These are phyloP conservation scores for Nakazawaea populi DNA, from an alignment of 805 yeast genomes.

Conservation along the genomic window DNA sequence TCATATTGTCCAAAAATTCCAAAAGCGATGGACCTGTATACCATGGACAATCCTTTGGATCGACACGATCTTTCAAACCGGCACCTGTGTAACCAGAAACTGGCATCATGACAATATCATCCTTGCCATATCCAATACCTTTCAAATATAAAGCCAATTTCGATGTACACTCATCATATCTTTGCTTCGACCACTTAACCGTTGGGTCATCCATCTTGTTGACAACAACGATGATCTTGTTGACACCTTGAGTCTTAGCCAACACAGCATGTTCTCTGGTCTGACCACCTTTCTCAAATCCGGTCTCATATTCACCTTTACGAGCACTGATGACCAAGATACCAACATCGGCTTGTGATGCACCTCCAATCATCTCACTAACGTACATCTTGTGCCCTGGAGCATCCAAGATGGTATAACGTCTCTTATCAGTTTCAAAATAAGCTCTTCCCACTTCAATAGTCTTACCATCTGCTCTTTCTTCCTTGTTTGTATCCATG, in stretches of 20 bases:
- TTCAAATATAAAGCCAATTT: slow-evolving; percentile 74
- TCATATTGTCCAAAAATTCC: slow-evolving; percentile 82
- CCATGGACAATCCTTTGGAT: slow-evolving; percentile 78
- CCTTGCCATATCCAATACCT: slow-evolving; percentile 86
- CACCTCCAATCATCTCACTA: slow-evolving; percentile 99
- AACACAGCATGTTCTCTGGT: slow-evolving; percentile 96
- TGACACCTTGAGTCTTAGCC: slow-evolving; percentile 98
- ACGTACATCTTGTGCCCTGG: slow-evolving; percentile 99
- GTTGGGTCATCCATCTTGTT: slow-evolving; percentile 99
- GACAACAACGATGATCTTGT: slow-evolving; percentile 86
- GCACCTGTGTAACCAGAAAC: slow-evolving; percentile 98
- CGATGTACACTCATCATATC: slow-evolving; percentile 91
- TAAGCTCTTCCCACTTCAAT: slow-evolving; percentile 98
- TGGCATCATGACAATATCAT: slow-evolving; percentile 90
- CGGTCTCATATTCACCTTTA: slow-evolving; percentile 99
- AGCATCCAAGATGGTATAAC: slow-evolving; percentile 97
- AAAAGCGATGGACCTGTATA: slow-evolving; percentile 87
- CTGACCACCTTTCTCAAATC: slow-evolving; percentile 98
- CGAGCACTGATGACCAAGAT: slow-evolving; percentile 95
- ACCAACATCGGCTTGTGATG: slow-evolving; percentile 99
- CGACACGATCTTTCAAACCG: slow-evolving; percentile 84
- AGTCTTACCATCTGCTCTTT: slow-evolving; percentile 98
- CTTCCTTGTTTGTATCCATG: slow-evolving; percentile 99
- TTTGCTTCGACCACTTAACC: slow-evolving; percentile 90
- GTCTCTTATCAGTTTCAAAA: slow-evolving; percentile 95